phyloP scores from a whole-genome alignment of 345 rosid species.

The Euphorbia lathyris region DNA sequence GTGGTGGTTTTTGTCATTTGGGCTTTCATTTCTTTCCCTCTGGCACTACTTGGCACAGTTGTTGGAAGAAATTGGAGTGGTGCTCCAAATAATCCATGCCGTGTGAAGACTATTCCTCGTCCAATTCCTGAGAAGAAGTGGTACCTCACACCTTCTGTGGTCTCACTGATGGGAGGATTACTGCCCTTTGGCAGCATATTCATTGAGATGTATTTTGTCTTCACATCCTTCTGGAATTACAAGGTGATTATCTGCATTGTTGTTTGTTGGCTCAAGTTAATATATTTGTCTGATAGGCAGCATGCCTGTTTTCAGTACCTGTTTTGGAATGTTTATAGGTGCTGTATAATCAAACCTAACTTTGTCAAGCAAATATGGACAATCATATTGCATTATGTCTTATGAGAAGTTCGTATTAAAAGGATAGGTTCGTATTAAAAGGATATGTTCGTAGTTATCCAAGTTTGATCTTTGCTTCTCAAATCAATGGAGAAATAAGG shows the following conservation, averaged over 20 bases:
- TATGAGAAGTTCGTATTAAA: background rate
- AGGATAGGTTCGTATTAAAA: background rate
- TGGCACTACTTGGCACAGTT: conserved; percentile 91
- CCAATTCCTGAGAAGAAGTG: conserved; percentile 96
- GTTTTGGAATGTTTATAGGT: background rate
- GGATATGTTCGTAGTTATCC: background rate
- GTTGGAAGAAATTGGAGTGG: conserved; percentile 96
- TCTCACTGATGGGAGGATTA: conserved; percentile 90
- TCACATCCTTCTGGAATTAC: conserved; percentile 98
- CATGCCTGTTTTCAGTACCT: background rate
- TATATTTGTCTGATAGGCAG: background rate
- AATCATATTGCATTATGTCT: background rate
- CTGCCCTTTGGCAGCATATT: conserved; percentile 95
- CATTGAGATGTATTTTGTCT: conserved; percentile 95
- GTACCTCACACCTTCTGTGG: conserved; percentile 91
- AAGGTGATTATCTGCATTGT: conserved; percentile 48
- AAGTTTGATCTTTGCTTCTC: background rate
- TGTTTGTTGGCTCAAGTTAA: background rate
- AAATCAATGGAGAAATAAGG: background rate
- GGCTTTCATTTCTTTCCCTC: conserved; percentile 93
- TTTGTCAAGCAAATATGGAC: background rate
- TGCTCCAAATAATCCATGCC: conserved; percentile 93
- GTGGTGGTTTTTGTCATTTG: conserved; percentile 87
- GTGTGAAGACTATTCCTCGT: conserved; percentile 94
- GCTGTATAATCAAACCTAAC: background rate